Evolutionary conservation across 306 rosid genomes (phyloP).

Genomic region (Acacia confusa): DNA sequence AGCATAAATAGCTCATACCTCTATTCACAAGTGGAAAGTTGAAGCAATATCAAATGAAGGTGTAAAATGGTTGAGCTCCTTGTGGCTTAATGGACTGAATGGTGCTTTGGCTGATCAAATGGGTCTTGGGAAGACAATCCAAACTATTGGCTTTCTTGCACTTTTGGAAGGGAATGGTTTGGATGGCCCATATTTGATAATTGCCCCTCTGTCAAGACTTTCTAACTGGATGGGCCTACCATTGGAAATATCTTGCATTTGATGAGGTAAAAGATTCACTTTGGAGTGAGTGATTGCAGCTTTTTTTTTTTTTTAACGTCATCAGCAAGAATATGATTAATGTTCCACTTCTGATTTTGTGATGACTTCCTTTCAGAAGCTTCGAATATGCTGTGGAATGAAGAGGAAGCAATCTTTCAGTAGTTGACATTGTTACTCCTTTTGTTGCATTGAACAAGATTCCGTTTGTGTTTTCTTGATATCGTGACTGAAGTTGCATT

Average conservation of each 20-base stretch:
- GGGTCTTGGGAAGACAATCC: slow-evolving; percentile 99
- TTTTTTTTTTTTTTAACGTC: slow-evolving; percentile 4
- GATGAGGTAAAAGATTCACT: slow-evolving; percentile 68
- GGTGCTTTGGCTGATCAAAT: slow-evolving; percentile 99
- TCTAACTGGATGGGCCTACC: slow-evolving; percentile 82
- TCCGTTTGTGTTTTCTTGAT: too few species aligned
- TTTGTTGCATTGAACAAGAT: too few species aligned
- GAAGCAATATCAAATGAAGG: slow-evolving; percentile 87
- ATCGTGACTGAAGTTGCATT: too few species aligned
- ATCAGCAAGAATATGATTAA: background rate
- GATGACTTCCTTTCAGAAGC: too few species aligned
- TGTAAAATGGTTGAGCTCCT: slow-evolving; percentile 96
- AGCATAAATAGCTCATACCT: slow-evolving; percentile 85
- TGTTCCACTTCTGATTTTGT: too few species aligned
- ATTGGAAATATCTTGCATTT: slow-evolving; percentile 90
- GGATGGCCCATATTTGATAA: slow-evolving; percentile 86
- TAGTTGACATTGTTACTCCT: too few species aligned
- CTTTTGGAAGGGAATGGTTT: slow-evolving; percentile 83
- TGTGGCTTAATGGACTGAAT: slow-evolving; percentile 98
- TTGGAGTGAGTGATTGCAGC: background rate
- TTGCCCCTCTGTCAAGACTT: slow-evolving; percentile 93
- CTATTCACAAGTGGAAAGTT: slow-evolving; percentile 81
- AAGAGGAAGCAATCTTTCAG: too few species aligned
- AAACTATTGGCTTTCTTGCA: slow-evolving; percentile 85
- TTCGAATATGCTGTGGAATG: too few species aligned